Evolutionary conservation across 2,329 filamentous ascomycete genomes (phyloP).

Genomic region (Colletotrichum paranaense): DNA sequence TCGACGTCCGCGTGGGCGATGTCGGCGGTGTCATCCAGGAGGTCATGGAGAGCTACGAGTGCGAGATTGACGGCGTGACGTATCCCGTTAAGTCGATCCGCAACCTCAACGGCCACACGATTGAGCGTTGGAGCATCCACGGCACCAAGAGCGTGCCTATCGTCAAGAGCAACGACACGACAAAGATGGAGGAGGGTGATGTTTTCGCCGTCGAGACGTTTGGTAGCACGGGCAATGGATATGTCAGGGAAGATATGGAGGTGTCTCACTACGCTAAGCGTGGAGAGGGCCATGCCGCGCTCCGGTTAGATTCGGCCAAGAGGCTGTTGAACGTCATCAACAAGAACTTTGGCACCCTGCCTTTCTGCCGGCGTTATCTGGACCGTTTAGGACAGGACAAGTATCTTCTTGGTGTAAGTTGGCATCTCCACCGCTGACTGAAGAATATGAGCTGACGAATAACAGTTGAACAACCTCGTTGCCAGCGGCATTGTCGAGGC

Average conservation of each 20-base stretch:
- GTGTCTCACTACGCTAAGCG: constrained; percentile 88
- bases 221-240: constrained; percentile 82
- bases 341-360: constrained; percentile 95
- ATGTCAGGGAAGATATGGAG: constrained; percentile 82
- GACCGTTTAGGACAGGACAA: constrained; percentile 95
- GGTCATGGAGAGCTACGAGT: constrained; percentile 82
- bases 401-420: constrained; percentile 85
- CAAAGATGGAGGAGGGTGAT: constrained; percentile 89
- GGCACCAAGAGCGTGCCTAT: constrained; percentile 85
- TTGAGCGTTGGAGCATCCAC: constrained; percentile 81
- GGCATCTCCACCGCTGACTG: constrained; percentile 42
- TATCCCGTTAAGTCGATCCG: constrained; percentile 78
- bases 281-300: constrained; percentile 78
- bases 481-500: constrained; percentile 86
- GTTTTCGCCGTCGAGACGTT: constrained; percentile 88
- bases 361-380: constrained; percentile 90
- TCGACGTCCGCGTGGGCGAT: constrained; percentile 81
- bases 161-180: constrained; percentile 79
- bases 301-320: constrained; percentile 85
- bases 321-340: constrained; percentile 88
- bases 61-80: constrained; percentile 75
- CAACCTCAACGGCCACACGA: constrained; percentile 81
- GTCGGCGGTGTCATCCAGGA: constrained; percentile 79
- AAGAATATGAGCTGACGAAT: constrained; percentile 45
- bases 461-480: constrained; percentile 86